These are phyloP conservation scores for Nannochloropsis oceanica DNA, from an alignment of 108 stramenopile species.

Conservation along the genomic window DNA sequence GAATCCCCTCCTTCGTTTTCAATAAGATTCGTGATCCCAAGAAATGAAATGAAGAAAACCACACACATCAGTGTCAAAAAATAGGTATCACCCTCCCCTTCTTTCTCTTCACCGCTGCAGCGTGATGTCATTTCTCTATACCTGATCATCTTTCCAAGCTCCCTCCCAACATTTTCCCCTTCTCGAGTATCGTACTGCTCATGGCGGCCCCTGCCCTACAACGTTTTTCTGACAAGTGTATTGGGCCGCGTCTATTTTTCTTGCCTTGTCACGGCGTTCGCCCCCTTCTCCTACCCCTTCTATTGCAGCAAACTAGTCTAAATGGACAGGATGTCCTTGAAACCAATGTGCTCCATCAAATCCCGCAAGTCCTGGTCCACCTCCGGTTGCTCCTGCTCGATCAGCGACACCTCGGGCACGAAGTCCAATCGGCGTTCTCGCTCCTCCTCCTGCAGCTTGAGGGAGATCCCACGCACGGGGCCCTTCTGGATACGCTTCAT, in stretches of 20 bases:
- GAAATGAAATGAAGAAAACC: no score
- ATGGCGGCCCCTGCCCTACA: neutral
- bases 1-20: neutral
- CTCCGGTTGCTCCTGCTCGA: neutral
- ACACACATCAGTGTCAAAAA: no score
- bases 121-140: no score
- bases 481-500: constrained; percentile 99
- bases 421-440: constrained; percentile 98
- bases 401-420: constrained; percentile 81
- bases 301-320: neutral
- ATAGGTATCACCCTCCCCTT: no score
- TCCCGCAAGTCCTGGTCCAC: neutral
- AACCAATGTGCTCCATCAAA: neutral
- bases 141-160: no score
- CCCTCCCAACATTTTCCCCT: neutral
- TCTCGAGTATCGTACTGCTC: neutral
- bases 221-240: neutral
- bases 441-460: constrained; percentile 99
- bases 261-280: neutral
- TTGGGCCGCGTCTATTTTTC: neutral
- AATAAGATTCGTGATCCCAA: no score
- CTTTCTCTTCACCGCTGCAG: no score
- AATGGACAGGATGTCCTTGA: neutral
- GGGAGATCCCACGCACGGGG: constrained; percentile 93
- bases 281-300: neutral